Evolutionary conservation across 2,329 filamentous ascomycete species (phyloP), one percentile per base, ranked within the genome.

Genomic region (Neonectria sp.): DNA sequence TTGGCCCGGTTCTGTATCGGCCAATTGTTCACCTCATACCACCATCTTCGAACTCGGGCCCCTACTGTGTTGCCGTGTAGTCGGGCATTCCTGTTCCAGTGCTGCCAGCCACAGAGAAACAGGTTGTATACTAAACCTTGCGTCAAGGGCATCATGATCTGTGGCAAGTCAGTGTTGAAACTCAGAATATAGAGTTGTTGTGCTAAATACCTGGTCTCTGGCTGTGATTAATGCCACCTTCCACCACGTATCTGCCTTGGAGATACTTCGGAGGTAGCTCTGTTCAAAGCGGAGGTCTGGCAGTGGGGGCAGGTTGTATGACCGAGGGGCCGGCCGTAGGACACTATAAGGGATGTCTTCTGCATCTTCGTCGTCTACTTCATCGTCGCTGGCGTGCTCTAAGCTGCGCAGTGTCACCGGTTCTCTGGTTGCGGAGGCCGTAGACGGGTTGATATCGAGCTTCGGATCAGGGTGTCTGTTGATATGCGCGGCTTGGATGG

Each of bases 211-310:
- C 89, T 98, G 96, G 81, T 99, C 96, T 76, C 94, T 87, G 40
- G 93, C 81, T 21, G 96, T 99, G 73, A 99, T 95, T 84, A 92
- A 93, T 8, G 89, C 87, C 35, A 99, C 89, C 79, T 90, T 90
- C 84, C 92, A 91, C 90, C 91, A 95, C 27, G 90, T 91, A 72
- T 96, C 89, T 40, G 95, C 94, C 63, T 90, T 86, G 71, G 92
- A 89, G 74, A 99, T 93, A 82, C 95, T 97, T 75, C 93, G 92
- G 62, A 99, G 88, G 81, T 99, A 99, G 86, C 95, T 98, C 87
- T 99, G 96, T 84, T 99, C 96, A 82, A 98, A 98, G 49, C 96
- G 90, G 72, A 99, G 85, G 83, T 99, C 96, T 4, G 95, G 95
- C 77, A 98, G 88, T 9, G 90, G 89, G 33, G 88, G 89, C 61